Percentiles rank a stretch among this genome's conserved stretches.
phyloP scores from a whole-genome alignment of 2,329 filamentous ascomycete species.

The Ophiocordyceps camponoti-floridani region DNA sequence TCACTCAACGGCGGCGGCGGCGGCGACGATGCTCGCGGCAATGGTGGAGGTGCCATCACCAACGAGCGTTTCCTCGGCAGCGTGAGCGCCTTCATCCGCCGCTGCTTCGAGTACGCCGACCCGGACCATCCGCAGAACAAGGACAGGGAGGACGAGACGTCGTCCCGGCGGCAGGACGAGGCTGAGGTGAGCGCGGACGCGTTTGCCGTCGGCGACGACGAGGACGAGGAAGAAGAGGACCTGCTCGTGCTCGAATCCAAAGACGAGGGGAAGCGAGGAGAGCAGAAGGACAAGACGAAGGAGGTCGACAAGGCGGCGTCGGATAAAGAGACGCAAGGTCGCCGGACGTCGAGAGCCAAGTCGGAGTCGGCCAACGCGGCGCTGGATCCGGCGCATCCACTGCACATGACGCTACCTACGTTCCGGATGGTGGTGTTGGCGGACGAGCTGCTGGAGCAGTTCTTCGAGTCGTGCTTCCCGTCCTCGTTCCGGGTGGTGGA shows the following conservation, averaged over 20 bases:
- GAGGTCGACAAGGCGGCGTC: no score
- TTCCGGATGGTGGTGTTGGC: slow-evolving; percentile 98
- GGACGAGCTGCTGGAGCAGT: slow-evolving; percentile 87
- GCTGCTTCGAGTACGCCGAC: slow-evolving; percentile 96
- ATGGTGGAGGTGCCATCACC: slow-evolving; percentile 32
- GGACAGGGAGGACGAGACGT: slow-evolving; percentile 12
- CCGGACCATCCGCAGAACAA: slow-evolving; percentile 60
- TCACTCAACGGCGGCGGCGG: slow-evolving; percentile 27
- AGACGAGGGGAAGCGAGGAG: slow-evolving; percentile 22
- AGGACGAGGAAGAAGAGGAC: slow-evolving; percentile 28
- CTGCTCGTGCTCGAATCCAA: slow-evolving; percentile 40
- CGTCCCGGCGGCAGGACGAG: slow-evolving; percentile 7
- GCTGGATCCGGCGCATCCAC: slow-evolving; percentile 77
- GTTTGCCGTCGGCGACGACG: slow-evolving; percentile 61
- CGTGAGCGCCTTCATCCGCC: slow-evolving; percentile 85
- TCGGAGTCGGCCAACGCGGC: slow-evolving; percentile 74
- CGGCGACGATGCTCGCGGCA: slow-evolving; percentile 10
- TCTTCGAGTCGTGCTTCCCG: slow-evolving; percentile 93
- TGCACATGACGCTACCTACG: slow-evolving; percentile 90
- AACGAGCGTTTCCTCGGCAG: slow-evolving; percentile 85
- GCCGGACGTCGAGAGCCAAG: slow-evolving; percentile 38
- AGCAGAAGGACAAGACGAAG: slow-evolving; percentile 16
- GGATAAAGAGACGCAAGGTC: slow-evolving; percentile 1
- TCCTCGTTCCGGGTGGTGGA: slow-evolving; percentile 81
- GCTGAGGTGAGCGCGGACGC: slow-evolving; percentile 23